Base-by-base conservation (phyloP, 2,329 filamentous ascomycete genomes). In the Stagonosporopsis vannaccii region DNA sequence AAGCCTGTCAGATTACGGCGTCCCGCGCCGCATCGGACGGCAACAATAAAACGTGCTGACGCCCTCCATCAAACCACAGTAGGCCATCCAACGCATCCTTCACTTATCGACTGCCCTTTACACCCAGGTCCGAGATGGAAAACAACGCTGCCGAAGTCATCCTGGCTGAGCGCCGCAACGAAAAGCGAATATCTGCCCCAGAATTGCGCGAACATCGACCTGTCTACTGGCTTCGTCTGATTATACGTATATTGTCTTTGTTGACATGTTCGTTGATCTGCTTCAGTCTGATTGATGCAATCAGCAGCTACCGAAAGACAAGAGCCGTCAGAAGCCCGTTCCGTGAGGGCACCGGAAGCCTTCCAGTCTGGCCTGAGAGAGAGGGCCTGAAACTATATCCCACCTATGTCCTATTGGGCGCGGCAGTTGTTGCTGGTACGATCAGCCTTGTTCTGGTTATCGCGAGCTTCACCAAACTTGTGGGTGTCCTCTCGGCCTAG, bases 391-490 rank as follows among this genome's bases (percentile, higher is more conserved):
- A 63, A 37, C 32, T 63, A 26, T 59, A 56, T 30, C 63, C 63
- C 5, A 60, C 61, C 4, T 54, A 60, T 17, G 42, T 58, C 2
- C 32, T 67, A 8, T n/a, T 67, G 12, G 53, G 48, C 11, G 57
- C 57, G 15, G 61, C 62, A 4, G 15, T 54, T 8, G 40, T 56
- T 17, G 63, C 61, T 20, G 58, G 56, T 7, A n/a, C 41, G 4
- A 42, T 63, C 30, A 64, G 57, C 35, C 46, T 65, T 20, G 15
- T 62, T 9, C 49, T 65, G 33, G 47, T 61, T 6, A 17, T 62
- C 28, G 63, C 62, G n/a, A 63, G 60, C 43, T 58, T 61, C n/a
- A 46, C 56, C 6, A 51, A 63, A 26, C 56, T n/a, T n/a, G 63
- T 65, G 22, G 28, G 63, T 53, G 7, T 8, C 20, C 40, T 12